Evolutionary conservation across 2,329 filamentous ascomycete species (phyloP), one percentile per base, ranked within the genome.

Genomic region (Sporothrix humicola): DNA sequence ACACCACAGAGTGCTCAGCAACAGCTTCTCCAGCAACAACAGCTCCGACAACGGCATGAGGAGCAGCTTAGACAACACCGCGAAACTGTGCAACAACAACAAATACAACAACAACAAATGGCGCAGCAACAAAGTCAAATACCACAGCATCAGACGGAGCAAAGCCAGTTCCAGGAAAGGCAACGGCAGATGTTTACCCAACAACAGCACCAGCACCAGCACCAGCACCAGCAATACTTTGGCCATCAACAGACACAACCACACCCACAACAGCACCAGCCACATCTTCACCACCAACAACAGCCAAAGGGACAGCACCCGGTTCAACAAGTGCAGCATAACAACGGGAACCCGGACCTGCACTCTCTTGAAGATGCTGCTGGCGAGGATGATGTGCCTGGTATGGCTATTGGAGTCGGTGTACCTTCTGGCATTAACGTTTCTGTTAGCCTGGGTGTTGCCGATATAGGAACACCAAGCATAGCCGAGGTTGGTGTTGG

Each of bases 361-460:
- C 52, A 56, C 10, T 44, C 73, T 3, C 68, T 75, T 5, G 73
- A 72, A 37, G 72, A 73, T 15, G 73, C 72, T 13, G 54, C 71
- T 59, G 65, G 74, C n/a, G 74, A 74, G 7, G 73, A 73, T 13
- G 42, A 46, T 8, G 42, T 46, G 37, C 17, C 37, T 20, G 59
- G 37, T 12, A 73, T 69, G 8, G 63, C 56, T 23, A 44, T 37
- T 37, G 46, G 68, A 20, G n/a, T 56, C 12, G 44, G 31, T 48
- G 73, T 58, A 12, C 26, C 46, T 50, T 20, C 73, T 8, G 69
- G 50, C 26, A 61, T 70, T 3, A 59, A 66, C 26, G 46, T 31
- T 2, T 50, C 37, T 20, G 69, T 56, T 50, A 79, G 79, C 23
- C 75, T 72, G 42, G 42, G 37, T n/a, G n/a, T 48, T 5, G 13